Evolutionary conservation across 176 grass and related monocot genomes (phyloP).

Genomic region (Otatea glauca): DNA sequence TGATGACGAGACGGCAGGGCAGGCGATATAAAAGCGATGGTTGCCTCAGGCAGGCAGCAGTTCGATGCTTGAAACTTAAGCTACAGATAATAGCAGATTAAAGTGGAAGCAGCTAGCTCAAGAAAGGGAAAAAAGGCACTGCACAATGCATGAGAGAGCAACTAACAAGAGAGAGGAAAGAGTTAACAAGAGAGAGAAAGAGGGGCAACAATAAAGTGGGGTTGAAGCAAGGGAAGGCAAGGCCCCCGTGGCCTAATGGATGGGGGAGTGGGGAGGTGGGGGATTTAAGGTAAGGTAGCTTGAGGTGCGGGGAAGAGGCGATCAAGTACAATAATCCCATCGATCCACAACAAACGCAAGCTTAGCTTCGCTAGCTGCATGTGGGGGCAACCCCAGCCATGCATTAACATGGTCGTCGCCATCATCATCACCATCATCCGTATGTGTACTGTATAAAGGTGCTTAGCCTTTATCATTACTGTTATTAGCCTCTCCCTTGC

Average conservation of each 20-base stretch:
- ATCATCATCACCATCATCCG: neutral
- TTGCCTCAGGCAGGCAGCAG: conserved; percentile 42
- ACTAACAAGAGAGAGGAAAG: conserved; percentile 18
- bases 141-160: conserved; percentile 29
- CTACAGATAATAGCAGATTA: conserved; percentile 42
- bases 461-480: conserved; percentile 49
- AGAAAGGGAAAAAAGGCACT: conserved; percentile 14
- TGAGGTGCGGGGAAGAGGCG: conserved; percentile 53
- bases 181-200: neutral
- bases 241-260: conserved; percentile 49
- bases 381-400: conserved; percentile 37
- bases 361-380: conserved; percentile 17
- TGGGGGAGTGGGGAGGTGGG: neutral
- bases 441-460: conserved; percentile 43
- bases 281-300: conserved; percentile 62
- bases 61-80: conserved; percentile 64
- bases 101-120: conserved; percentile 45
- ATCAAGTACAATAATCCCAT: conserved; percentile 70
- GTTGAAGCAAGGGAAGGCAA: conserved; percentile 72
- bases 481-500: conserved; percentile 20
- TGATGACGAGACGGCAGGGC: conserved; percentile 45
- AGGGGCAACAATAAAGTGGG: conserved; percentile 55
- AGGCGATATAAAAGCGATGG: conserved; percentile 51
- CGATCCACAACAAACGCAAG: conserved; percentile 47
- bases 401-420: conserved; percentile 17